Base-by-base conservation (phyloP, 2,329 filamentous ascomycete species). In the Fusarium sp. region DNA sequence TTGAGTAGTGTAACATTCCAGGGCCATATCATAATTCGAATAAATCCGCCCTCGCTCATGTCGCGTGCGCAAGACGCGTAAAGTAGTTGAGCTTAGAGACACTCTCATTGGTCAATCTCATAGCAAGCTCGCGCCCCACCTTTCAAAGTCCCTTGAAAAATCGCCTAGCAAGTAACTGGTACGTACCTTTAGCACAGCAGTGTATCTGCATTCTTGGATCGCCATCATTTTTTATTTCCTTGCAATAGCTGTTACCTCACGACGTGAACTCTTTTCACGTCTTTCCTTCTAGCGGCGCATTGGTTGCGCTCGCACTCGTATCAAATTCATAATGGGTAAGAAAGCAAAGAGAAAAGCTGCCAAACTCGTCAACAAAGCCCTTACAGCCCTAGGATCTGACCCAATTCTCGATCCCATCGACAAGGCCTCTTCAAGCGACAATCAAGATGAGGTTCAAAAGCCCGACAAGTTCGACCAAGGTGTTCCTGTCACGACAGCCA, bases 241-340 rank as follows among this genome's bases (percentile, higher is more conserved):
- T 50, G 31, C 65, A 72, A 62, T 35, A 49, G 60, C 61, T 44
- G 22, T 46, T 35, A 42, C 38, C 25, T 57, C 45, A 54, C 44
- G 35, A 39, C 62, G 29, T 39, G 22, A 41, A 39, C 25, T 55
- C 27, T 53, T 59, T 57, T n/a, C n/a, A 45, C 53, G 41, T 31
- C 33, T 29, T 15, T n/a, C n/a, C 39, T 45, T 22, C 7, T 29
- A 63, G 71, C 65, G 66, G 65, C 75, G 60, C 55, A 52, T 29
- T 47, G 8, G 13, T 42, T 46, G 59, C 72, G 63, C 60, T 71
- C 55, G 62, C 56, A 29, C 55, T 69, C 53, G 57, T 41, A 31
- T 12, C 33, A 59, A 39, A 55, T 12, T 15, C 49, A 65, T n/a
- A n/a, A 77, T 77, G 75, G 74, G 75, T 74, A 77, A 76, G 71